Evolutionary conservation across 176 grass and related monocot species (phyloP), one percentile per base, ranked within the genome.

Genomic region (Carex kokanica): DNA sequence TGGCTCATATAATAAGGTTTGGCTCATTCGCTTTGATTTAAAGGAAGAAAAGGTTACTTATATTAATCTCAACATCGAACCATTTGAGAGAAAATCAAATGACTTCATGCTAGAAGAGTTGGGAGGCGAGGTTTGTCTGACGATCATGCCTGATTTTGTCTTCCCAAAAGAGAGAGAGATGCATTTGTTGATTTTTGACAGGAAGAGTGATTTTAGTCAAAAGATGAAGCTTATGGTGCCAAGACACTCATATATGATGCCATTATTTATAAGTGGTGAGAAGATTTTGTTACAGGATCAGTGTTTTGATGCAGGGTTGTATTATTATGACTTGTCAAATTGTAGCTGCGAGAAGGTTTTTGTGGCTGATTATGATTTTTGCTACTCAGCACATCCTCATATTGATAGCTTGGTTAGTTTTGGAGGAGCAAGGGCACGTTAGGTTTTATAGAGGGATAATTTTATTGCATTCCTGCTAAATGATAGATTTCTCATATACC

Each of bases 291-390:
- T 81, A 60, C 78, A 81, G n/a, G 57, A 81, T 81, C 31, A 0
- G 78, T 80, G 78, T 41, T 60, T 60, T 24, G 78, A 81, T 57
- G 78, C 58, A 17, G 55, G 57, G 20, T 23, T 81, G 38, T 81
- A 81, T 81, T 81, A 81, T 81, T 81, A 81, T 81, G 58, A 81
- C 20, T 81, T 81, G 78, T 27, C 55, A 3, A 45, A 81, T 43
- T 8, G 59, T 40, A 60, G 34, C 12, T 60, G 24, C 20, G 31
- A 80, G 25, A 61, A 81, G 78, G 78, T 81, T 62, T 81, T 60
- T 81, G 59, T 62, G 18, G 57, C 51, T 9, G 32, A 63, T 81
- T 62, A 45, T 81, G 78, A 81, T 62, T 60, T 80, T 80, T 61
- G 27, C 34, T 81, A 62, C 20, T 60, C 31, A 14, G 78, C 78